Percentiles rank a stretch among this genome's conserved stretches.
Evolutionary conservation across 352 stramenopile genomes (phyloP).

Genomic region (Pythium periplocum): DNA sequence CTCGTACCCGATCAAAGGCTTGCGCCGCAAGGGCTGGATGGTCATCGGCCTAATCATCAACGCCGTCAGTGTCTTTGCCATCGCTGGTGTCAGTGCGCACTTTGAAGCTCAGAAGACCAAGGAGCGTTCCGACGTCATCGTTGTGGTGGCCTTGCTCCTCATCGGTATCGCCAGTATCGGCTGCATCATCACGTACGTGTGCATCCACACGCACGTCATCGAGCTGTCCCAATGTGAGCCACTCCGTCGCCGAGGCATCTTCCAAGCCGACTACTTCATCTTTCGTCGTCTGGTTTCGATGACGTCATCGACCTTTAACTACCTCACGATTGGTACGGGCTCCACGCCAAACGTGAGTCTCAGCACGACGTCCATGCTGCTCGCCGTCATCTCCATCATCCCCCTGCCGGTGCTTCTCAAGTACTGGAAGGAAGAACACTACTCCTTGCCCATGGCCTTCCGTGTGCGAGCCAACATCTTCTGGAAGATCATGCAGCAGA

Average conservation of each 20-base stretch:
- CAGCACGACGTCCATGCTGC: conserved; percentile 34
- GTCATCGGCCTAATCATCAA: conserved; percentile 75
- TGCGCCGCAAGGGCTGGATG: conserved; percentile 90
- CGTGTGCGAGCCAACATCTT: conserved; percentile 56
- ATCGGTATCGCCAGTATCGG: conserved; percentile 45
- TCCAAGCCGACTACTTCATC: conserved; percentile 56
- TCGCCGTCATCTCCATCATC: conserved; percentile 48
- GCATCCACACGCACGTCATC: conserved; percentile 56
- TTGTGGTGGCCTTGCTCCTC: conserved; percentile 35
- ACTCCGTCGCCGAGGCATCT: conserved; percentile 41
- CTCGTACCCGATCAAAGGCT: conserved; percentile 87
- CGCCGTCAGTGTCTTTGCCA: conserved; percentile 46
- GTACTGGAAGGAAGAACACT: conserved; percentile 64
- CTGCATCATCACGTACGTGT: conserved; percentile 65
- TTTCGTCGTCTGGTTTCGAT: conserved; percentile 55
- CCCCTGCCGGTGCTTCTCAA: conserved; percentile 41
- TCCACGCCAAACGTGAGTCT: conserved; percentile 34
- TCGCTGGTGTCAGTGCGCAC: conserved; percentile 45
- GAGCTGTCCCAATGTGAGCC: conserved; percentile 63
- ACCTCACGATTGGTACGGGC: conserved; percentile 34
- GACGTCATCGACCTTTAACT: conserved; percentile 46
- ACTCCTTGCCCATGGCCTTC: conserved; percentile 54
- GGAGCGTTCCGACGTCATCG: conserved; percentile 23
- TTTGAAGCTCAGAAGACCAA: conserved; percentile 25
- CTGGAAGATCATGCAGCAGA: conserved; percentile 78